phyloP scores from a whole-genome alignment of 2,329 filamentous ascomycete genomes.

The Alternaria burnsii region DNA sequence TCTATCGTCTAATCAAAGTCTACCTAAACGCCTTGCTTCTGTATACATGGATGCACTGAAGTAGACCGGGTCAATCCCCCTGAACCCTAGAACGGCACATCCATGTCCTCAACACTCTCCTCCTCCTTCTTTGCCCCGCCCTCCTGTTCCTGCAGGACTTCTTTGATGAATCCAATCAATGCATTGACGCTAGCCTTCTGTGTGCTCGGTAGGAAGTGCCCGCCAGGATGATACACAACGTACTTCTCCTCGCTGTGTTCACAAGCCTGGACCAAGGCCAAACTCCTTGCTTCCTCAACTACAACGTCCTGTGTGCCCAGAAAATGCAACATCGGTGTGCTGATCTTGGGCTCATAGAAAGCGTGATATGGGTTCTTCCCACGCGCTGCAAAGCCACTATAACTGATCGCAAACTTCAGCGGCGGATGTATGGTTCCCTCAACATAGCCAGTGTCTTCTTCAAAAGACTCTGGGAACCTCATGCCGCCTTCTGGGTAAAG shows the following conservation, averaged over 20 bases:
- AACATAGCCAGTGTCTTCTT: conserved; percentile 25
- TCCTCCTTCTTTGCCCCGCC: conserved; percentile 52
- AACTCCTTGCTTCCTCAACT: conserved; percentile 78
- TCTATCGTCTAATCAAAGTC: neutral
- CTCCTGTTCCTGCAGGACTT: conserved; percentile 55
- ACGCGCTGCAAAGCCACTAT: conserved; percentile 78
- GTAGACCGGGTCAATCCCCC: neutral
- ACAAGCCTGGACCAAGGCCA: conserved; percentile 72
- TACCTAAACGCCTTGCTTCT: conserved; percentile 2
- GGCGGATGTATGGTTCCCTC: conserved; percentile 59
- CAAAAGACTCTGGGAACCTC: conserved; percentile 60
- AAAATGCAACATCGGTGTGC: conserved; percentile 81
- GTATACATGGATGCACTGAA: neutral
- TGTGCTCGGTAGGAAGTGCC: conserved; percentile 83
- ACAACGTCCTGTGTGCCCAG: conserved; percentile 86
- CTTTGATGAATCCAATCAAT: conserved; percentile 74
- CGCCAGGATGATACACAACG: conserved; percentile 80
- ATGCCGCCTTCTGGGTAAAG: conserved; percentile 55
- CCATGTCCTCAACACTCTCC: conserved; percentile 72
- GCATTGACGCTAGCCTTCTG: conserved; percentile 82
- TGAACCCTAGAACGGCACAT: conserved; percentile 67
- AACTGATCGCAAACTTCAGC: conserved; percentile 76
- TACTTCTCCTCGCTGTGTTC: conserved; percentile 58
- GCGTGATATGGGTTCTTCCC: conserved; percentile 68
- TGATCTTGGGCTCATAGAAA: conserved; percentile 78